These are phyloP conservation scores for Phaeodactylum tricornutum DNA, from an alignment of 108 stramenopile genomes.

Conservation along the genomic window DNA sequence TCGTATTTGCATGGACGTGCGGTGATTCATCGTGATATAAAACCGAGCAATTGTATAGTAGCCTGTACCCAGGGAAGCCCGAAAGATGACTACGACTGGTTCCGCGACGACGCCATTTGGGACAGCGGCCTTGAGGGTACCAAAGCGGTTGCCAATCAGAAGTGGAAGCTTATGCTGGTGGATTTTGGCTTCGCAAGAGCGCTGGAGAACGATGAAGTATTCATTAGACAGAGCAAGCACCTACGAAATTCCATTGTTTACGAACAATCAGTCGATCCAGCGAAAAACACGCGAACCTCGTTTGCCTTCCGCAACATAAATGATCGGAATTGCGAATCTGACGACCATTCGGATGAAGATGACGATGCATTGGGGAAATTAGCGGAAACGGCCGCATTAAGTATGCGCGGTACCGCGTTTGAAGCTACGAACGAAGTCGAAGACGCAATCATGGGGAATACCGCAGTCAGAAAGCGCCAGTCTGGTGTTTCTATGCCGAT, in stretches of 20 bases:
- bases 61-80: constrained; percentile 33
- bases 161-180: constrained; percentile 62
- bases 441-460: constrained; percentile 8
- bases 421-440: constrained; percentile 5
- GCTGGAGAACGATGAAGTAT: constrained; percentile 30
- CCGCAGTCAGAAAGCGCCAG: background rate
- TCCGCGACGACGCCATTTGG: constrained; percentile 51
- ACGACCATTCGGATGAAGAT: constrained; percentile 1
- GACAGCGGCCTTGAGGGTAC: constrained; percentile 48
- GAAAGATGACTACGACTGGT: constrained; percentile 47
- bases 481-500: constrained; percentile 4
- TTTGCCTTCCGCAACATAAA: background rate
- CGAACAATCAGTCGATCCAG: constrained; percentile 14
- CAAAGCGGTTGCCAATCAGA: constrained; percentile 21
- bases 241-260: constrained; percentile 32
- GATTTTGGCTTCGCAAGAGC: constrained; percentile 86
- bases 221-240: constrained; percentile 13
- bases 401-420: background rate
- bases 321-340: background rate
- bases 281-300: background rate
- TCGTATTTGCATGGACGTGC: constrained; percentile 75
- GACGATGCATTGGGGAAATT: constrained; percentile 3
- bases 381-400: constrained; percentile 5
- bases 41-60: constrained; percentile 72
- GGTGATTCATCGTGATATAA: constrained; percentile 82